A percentile compares a stretch with the other conserved stretches of the same genome.
Evolutionary conservation across 495 filamentous ascomycete species (phyloP).

Genomic region (Evansstolkia leycettana): DNA sequence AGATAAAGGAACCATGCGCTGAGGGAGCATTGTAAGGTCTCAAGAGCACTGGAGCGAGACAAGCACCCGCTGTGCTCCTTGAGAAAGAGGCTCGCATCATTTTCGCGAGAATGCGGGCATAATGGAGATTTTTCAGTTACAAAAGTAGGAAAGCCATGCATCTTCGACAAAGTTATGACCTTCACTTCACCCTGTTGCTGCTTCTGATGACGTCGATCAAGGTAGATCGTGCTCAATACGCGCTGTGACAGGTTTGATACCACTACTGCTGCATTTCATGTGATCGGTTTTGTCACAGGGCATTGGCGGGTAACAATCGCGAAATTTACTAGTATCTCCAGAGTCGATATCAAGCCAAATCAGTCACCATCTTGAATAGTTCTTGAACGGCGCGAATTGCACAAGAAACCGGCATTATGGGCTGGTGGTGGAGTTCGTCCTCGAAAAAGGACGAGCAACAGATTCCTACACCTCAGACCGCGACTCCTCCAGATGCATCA

Average conservation of each 20-base stretch:
- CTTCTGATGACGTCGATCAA: constrained; percentile 11
- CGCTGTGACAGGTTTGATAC: too few species aligned
- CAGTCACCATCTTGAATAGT: too few species aligned
- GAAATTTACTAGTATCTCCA: background rate
- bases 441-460: constrained; percentile 11
- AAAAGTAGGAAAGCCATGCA: too few species aligned
- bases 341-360: too few species aligned
- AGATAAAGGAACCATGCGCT: background rate
- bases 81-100: constrained; percentile 8
- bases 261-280: too few species aligned
- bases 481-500: constrained; percentile 8
- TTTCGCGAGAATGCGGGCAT: constrained; percentile 6
- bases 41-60: background rate
- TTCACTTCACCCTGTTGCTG: too few species aligned
- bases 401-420: constrained; percentile 21
- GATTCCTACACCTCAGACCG: background rate
- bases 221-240: too few species aligned
- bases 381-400: too few species aligned
- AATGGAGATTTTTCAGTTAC: background rate
- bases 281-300: too few species aligned
- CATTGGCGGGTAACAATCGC: too few species aligned
- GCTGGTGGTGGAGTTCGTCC: constrained; percentile 37
- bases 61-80: constrained; percentile 2
- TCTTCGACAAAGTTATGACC: too few species aligned
- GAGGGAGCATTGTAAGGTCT: background rate